These are phyloP conservation scores for Ogataea methylovora DNA, from an alignment of 805 yeast species.

Conservation along the genomic window DNA sequence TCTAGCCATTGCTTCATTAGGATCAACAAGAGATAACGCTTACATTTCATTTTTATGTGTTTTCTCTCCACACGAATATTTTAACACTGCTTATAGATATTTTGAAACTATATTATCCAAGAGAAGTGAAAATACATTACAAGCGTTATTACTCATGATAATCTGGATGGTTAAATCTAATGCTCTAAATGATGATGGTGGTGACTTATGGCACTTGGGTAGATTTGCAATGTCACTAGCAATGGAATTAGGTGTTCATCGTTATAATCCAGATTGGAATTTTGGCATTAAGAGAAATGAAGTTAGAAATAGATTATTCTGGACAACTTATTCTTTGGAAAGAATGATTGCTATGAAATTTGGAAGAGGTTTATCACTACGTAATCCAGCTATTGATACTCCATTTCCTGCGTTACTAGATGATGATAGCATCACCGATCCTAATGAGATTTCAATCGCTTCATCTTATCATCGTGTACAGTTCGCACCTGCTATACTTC, in stretches of 20 bases:
- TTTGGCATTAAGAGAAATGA: conserved; percentile 16
- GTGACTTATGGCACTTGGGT: conserved; percentile 19
- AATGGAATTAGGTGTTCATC: conserved; percentile 19
- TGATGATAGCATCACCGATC: conserved; percentile 10
- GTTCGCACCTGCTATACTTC: conserved; percentile 13
- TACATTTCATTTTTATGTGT: conserved; percentile 6
- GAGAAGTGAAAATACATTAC: conserved; percentile 15
- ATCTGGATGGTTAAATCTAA: conserved; percentile 16
- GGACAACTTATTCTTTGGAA: conserved; percentile 17
- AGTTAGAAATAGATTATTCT: conserved; percentile 17
- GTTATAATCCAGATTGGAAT: conserved; percentile 19
- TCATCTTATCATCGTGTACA: conserved; percentile 10
- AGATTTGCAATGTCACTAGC: conserved; percentile 19
- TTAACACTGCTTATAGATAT: conserved; percentile 16
- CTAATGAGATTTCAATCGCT: conserved; percentile 1
- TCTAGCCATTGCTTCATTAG: conserved; percentile 12
- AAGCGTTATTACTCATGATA: conserved; percentile 13
- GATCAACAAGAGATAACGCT: conserved; percentile 1
- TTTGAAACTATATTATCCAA: conserved; percentile 14
- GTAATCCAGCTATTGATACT: conserved; percentile 19
- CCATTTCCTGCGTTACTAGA: conserved; percentile 14
- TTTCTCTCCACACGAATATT: conserved; percentile 14
- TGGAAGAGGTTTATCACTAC: conserved; percentile 16
- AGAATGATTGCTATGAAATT: conserved; percentile 19
- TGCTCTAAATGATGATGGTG: conserved; percentile 16